These are phyloP conservation scores for Noccaea bulbosa DNA, from an alignment of 345 rosid genomes.

Conservation along the genomic window DNA sequence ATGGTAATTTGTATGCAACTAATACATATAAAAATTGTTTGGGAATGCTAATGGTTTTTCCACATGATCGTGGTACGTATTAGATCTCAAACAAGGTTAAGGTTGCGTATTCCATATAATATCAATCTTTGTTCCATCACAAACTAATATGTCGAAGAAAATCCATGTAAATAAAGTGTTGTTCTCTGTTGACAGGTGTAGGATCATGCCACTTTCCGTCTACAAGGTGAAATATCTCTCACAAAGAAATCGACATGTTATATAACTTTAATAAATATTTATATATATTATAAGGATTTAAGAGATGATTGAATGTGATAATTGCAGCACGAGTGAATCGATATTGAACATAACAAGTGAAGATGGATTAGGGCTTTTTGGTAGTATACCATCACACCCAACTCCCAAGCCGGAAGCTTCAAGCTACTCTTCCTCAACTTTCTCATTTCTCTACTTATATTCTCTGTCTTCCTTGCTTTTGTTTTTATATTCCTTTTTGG, in stretches of 20 bases:
- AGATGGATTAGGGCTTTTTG: constrained; percentile 43
- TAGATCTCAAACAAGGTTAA: not conserved
- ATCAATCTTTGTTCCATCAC: not conserved
- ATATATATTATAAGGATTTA: not conserved
- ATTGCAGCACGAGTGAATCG: constrained; percentile 46
- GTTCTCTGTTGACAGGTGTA: constrained; percentile 33
- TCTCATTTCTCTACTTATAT: constrained; percentile 22
- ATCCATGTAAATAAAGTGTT: not conserved
- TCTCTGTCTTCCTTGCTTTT: constrained; percentile 25
- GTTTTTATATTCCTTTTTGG: constrained; percentile 7
- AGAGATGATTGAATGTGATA: constrained; percentile 18
- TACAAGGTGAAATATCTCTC: constrained; percentile 40
- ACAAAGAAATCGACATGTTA: not conserved
- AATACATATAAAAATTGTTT: not conserved
- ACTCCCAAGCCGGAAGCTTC: constrained; percentile 45
- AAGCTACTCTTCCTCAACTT: constrained; percentile 19
- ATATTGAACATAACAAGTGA: constrained; percentile 41
- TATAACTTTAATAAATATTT: not conserved
- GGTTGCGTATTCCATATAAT: not conserved
- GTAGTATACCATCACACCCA: constrained; percentile 44
- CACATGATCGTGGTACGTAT: not conserved
- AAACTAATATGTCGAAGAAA: not conserved
- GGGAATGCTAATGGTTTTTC: not conserved
- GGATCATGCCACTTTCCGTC: constrained; percentile 47
- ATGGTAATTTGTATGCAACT: not conserved